Conservation (phyloP, 495 filamentous ascomycete species). For the Monascus purpureus region DNA sequence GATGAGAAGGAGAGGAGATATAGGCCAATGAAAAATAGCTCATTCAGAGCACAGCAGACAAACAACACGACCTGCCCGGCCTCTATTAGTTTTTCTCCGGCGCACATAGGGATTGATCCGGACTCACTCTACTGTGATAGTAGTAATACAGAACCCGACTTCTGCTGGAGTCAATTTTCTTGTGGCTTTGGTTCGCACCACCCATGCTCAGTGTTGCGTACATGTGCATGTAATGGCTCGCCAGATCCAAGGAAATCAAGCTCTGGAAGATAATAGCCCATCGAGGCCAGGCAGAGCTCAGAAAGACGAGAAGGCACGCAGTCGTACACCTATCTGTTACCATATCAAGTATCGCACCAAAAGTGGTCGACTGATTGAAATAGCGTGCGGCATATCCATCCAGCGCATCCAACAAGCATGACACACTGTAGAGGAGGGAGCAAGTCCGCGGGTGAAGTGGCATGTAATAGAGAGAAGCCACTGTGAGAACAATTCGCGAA, state of each 20-base stretch:
- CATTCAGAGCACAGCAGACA: constrained; percentile 78
- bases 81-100: not conserved
- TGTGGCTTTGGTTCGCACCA: constrained; percentile 66
- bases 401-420: constrained; percentile 85
- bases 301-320: constrained; percentile 81
- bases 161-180: constrained; percentile 62
- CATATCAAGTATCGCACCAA: constrained; percentile 96
- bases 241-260: constrained; percentile 79
- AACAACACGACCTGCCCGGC: constrained; percentile 69
- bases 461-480: constrained; percentile 97
- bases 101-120: constrained; percentile 4
- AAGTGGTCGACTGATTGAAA: constrained; percentile 81
- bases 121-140: constrained; percentile 84
- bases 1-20: constrained; percentile 96
- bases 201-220: constrained; percentile 78
- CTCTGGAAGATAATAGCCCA: constrained; percentile 90
- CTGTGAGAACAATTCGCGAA: constrained; percentile 70
- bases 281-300: constrained; percentile 80
- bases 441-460: constrained; percentile 91
- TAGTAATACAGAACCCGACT: constrained; percentile 78
- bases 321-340: constrained; percentile 94
- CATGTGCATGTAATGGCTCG: constrained; percentile 98
- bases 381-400: constrained; percentile 83
- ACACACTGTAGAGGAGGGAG: constrained; percentile 78
- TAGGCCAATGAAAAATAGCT: constrained; percentile 92